A percentile compares a stretch with the other conserved stretches of the same genome.
phyloP scores from a whole-genome alignment of 305 asterid genomes.

The Striga hermonthica region DNA sequence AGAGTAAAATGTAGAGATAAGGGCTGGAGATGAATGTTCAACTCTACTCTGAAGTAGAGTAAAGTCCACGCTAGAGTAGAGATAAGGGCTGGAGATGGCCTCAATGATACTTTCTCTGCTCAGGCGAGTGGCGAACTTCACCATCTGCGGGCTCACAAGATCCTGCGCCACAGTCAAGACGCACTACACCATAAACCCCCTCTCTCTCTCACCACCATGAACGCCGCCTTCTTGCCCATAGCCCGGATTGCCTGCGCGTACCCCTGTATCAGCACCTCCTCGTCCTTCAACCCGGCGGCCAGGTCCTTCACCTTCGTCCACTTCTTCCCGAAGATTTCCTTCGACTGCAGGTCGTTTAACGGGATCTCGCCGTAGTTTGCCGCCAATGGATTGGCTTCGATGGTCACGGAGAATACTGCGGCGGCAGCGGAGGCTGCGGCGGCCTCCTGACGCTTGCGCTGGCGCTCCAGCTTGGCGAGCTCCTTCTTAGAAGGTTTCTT shows the following conservation, averaged over 20 bases:
- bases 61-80: too few relatives aligned
- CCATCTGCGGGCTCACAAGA: constrained; percentile 71
- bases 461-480: constrained; percentile 60
- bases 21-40: too few relatives aligned
- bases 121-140: constrained; percentile 57
- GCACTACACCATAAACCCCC: constrained; percentile 78
- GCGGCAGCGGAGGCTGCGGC: too few relatives aligned
- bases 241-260: constrained; percentile 70
- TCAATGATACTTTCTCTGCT: constrained; percentile 69
- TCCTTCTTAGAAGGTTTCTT: constrained; percentile 71
- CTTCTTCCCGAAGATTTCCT: too few relatives aligned
- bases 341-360: too few relatives aligned
- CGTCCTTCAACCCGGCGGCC: constrained; percentile 44
- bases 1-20: too few relatives aligned
- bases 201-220: constrained; percentile 65
- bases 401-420: too few relatives aligned
- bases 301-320: too few relatives aligned
- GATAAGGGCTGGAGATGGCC: too few relatives aligned
- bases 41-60: too few relatives aligned
- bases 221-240: constrained; percentile 73
- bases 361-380: too few relatives aligned
- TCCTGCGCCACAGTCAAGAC: constrained; percentile 59
- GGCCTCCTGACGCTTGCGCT: constrained; percentile 68
- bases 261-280: constrained; percentile 55
- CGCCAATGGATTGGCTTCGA: too few relatives aligned